Conservation (phyloP, 1,139 yeast species). For the Yarrowia galli region DNA sequence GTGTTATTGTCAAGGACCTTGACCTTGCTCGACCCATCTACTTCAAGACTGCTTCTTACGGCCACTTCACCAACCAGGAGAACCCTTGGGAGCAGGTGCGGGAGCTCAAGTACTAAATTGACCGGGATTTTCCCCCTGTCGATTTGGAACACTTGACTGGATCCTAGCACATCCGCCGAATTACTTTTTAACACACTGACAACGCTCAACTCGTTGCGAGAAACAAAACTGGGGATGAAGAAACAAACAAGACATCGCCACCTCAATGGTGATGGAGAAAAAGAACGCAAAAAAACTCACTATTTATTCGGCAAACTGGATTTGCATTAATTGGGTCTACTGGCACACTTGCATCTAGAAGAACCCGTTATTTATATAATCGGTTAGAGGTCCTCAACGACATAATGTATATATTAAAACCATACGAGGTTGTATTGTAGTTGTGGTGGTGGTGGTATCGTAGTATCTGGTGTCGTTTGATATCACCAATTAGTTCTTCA, state of each 20-base stretch:
- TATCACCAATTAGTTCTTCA: too few species aligned
- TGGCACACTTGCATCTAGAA: slow-evolving; percentile 38
- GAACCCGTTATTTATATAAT: slow-evolving; percentile 39
- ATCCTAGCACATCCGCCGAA: slow-evolving; percentile 39
- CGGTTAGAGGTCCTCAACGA: slow-evolving; percentile 39
- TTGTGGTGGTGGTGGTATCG: too few species aligned
- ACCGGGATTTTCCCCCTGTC: slow-evolving; percentile 28
- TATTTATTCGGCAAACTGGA: slow-evolving; percentile 39
- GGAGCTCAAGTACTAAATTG: slow-evolving; percentile 71
- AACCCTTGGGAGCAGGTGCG: slow-evolving; percentile 99
- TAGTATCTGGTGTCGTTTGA: too few species aligned
- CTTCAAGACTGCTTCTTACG: slow-evolving; percentile 98
- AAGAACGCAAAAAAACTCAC: slow-evolving; percentile 24
- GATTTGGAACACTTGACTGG: slow-evolving; percentile 37
- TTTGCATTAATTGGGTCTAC: slow-evolving; percentile 39
- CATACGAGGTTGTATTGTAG: not conserved
- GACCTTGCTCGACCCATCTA: slow-evolving; percentile 99
- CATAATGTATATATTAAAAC: slow-evolving; percentile 38
- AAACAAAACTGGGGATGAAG: slow-evolving; percentile 25
- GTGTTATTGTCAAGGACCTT: slow-evolving; percentile 95
- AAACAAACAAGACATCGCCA: slow-evolving; percentile 1
- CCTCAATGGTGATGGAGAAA: slow-evolving; percentile 3
- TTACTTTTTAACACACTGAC: slow-evolving; percentile 38
- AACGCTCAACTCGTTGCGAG: slow-evolving; percentile 40
- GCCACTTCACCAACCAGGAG: slow-evolving; percentile 99